Evolutionary conservation across 192 early-diverging fungal species (phyloP).

Genomic region (Rhizoclosmatium globosum): DNA sequence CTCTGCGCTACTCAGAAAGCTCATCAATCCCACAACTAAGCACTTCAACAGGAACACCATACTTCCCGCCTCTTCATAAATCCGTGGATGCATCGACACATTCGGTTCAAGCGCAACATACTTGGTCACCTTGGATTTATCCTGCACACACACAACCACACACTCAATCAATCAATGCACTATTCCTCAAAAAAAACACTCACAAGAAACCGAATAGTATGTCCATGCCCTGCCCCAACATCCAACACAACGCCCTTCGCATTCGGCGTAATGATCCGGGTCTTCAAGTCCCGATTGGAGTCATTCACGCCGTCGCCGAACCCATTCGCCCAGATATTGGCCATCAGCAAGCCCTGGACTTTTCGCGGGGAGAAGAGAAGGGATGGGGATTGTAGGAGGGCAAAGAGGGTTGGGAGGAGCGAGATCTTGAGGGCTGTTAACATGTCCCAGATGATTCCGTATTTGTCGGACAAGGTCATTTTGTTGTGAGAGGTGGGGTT

Average conservation of each 20-base stretch:
- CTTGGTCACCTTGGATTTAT: not conserved
- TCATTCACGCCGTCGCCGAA: slow-evolving; percentile 25
- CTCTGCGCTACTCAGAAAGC: not conserved
- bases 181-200: not conserved
- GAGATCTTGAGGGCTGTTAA: not conserved
- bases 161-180: too few relatives aligned
- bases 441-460: slow-evolving; percentile 13
- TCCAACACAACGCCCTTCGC: slow-evolving; percentile 21
- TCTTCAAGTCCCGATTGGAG: not conserved
- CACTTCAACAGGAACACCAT: slow-evolving; percentile 9
- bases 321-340: slow-evolving; percentile 23
- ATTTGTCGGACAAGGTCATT: slow-evolving; percentile 1
- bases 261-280: slow-evolving; percentile 20
- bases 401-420: slow-evolving; percentile 1
- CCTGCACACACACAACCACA: not conserved
- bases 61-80: not conserved
- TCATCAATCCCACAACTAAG: slow-evolving; percentile 12
- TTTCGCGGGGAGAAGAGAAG: not conserved
- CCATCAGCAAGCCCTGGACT: slow-evolving; percentile 17
- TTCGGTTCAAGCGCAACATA: slow-evolving; percentile 34
- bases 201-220: slow-evolving; percentile 10
- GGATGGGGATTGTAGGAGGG: not conserved
- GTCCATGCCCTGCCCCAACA: slow-evolving; percentile 27
- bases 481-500: not conserved
- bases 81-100: slow-evolving; percentile 4